phyloP scores from a whole-genome alignment of 1,284 basidiomycete species.

The Ustilago shanxiensis region DNA sequence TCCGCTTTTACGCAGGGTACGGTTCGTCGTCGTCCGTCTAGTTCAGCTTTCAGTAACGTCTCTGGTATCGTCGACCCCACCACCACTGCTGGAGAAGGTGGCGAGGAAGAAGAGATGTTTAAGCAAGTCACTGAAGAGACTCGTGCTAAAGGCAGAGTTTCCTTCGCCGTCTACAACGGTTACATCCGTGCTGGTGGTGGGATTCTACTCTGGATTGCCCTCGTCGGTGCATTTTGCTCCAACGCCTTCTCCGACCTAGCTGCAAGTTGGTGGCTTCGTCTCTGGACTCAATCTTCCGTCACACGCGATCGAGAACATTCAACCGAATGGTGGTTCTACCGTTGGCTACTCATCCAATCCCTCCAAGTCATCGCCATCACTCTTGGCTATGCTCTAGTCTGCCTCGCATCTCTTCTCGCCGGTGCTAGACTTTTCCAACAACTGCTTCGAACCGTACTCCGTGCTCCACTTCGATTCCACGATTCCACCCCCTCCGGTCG shows the following conservation, averaged over 20 bases:
- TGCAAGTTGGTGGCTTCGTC: conserved; percentile 39
- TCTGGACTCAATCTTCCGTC: conserved; percentile 20
- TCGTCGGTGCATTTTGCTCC: conserved; percentile 15
- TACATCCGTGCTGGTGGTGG: conserved; percentile 45
- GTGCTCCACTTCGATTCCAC: conserved; percentile 81
- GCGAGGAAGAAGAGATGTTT: conserved; percentile 8
- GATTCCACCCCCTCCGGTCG: conserved; percentile 85
- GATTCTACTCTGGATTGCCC: conserved; percentile 27
- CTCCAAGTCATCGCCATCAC: conserved; percentile 76
- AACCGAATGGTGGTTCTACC: conserved; percentile 71
- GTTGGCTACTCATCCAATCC: conserved; percentile 82
- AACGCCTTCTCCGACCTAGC: conserved; percentile 30
- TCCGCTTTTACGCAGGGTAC: conserved; percentile 48
- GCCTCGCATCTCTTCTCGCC: conserved; percentile 75
- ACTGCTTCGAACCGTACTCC: conserved; percentile 76
- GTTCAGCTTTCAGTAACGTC: conserved; percentile 74
- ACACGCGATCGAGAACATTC: conserved; percentile 6
- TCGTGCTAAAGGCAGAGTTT: conserved; percentile 35
- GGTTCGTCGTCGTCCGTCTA: conserved; percentile 44
- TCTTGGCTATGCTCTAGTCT: conserved; percentile 77
- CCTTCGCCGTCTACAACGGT: conserved; percentile 35
- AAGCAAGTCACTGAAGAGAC: conserved; percentile 42
- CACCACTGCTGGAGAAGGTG: conserved; percentile 71
- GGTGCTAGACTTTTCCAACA: conserved; percentile 76
- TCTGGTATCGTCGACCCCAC: conserved; percentile 74